A percentile compares a stretch with the other conserved stretches of the same genome.
Conservation (phyloP, 2,329 filamentous ascomycete genomes). For the Aspergillus versicolor region DNA sequence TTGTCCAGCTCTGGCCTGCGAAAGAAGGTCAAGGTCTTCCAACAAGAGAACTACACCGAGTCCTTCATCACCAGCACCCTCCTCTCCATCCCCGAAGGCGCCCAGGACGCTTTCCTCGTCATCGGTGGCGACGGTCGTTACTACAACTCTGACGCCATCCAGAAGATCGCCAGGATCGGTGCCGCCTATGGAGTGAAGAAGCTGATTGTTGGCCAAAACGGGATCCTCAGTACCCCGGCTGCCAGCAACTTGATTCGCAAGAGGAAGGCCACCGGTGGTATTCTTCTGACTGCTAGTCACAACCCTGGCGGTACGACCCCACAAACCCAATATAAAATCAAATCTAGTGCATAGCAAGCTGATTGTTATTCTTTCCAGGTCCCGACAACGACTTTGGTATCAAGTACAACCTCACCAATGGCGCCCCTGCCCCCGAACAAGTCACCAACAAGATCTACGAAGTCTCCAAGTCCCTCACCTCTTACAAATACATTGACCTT, state of each 20-base stretch:
- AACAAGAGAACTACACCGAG: constrained; percentile 93
- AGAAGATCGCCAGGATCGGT: constrained; percentile 95
- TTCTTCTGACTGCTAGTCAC: constrained; percentile 94
- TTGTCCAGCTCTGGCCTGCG: constrained; percentile 82
- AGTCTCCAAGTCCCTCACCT: constrained; percentile 81
- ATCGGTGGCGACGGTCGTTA: constrained; percentile 96
- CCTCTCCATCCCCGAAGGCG: constrained; percentile 93
- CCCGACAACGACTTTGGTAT: constrained; percentile 96
- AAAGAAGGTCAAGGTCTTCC: constrained; percentile 98
- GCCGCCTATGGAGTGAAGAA: constrained; percentile 98
- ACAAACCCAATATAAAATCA: no score
- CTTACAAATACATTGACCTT: constrained; percentile 89
- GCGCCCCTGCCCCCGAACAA: constrained; percentile 89
- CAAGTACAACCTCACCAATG: constrained; percentile 98
- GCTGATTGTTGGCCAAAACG: constrained; percentile 91
- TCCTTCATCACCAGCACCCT: constrained; percentile 92
- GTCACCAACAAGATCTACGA: constrained; percentile 99
- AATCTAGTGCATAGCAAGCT: not conserved
- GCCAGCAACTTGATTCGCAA: constrained; percentile 95
- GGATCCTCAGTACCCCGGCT: constrained; percentile 93
- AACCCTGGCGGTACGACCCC: constrained; percentile 81
- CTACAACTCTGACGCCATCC: constrained; percentile 95
- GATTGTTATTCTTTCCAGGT: constrained; percentile 50
- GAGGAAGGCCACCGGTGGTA: constrained; percentile 91
- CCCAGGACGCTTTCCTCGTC: constrained; percentile 82